Percentiles rank a stretch among this genome's conserved stretches.
Evolutionary conservation across 116 monocot genomes (phyloP).

Genomic region (Cymodocea nodosa): DNA sequence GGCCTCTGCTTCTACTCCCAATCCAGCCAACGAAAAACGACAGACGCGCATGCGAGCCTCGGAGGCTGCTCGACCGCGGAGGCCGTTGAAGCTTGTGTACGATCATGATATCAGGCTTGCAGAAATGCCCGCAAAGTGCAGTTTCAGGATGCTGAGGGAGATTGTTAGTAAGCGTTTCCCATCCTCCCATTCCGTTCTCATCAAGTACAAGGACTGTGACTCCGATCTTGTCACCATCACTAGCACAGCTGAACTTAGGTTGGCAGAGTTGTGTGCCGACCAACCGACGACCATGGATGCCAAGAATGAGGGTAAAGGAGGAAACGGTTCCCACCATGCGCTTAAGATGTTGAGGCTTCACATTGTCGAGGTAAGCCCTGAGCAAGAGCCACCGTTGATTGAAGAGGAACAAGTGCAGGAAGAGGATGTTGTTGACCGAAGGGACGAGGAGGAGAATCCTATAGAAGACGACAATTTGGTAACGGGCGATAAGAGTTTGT

Average conservation of each 20-base stretch:
- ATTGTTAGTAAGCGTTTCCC: constrained; percentile 65
- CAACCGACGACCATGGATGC: neutral
- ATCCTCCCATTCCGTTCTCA: constrained; percentile 62
- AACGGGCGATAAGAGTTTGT: constrained; percentile 10
- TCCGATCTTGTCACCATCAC: constrained; percentile 93
- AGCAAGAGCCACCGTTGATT: constrained; percentile 52
- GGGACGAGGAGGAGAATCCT: constrained; percentile 17
- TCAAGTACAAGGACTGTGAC: constrained; percentile 84
- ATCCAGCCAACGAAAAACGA: neutral
- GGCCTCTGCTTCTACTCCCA: neutral
- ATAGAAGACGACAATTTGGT: constrained; percentile 26
- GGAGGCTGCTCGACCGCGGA: constrained; percentile 13
- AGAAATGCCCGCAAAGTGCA: constrained; percentile 64
- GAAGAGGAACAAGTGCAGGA: constrained; percentile 29
- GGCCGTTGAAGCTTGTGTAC: constrained; percentile 85
- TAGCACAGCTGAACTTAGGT: constrained; percentile 53
- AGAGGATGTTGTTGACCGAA: neutral
- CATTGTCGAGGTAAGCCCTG: constrained; percentile 75
- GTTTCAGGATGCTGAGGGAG: constrained; percentile 62
- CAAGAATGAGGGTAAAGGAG: constrained; percentile 7
- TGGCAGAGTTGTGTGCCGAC: constrained; percentile 43
- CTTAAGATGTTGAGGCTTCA: constrained; percentile 53
- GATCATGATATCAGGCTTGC: constrained; percentile 92
- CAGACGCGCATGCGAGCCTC: neutral
- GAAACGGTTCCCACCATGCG: neutral